Conservation (phyloP, 106 monocot species). For the Dioscorea dumetorum region DNA sequence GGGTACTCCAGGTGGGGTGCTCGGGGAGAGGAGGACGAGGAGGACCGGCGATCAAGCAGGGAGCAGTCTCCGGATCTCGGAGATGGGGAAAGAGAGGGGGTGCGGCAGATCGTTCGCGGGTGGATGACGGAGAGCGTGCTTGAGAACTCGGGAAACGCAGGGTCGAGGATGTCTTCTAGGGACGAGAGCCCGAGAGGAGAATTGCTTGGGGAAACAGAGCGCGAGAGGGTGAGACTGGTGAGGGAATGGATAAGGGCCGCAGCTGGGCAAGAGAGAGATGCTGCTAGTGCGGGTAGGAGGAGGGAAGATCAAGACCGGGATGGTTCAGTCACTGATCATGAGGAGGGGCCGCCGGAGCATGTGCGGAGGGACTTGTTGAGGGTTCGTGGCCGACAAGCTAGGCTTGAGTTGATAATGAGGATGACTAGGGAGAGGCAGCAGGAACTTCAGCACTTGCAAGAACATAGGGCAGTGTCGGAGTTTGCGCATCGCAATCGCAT, state of each 20-base stretch:
- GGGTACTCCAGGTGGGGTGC: constrained; percentile 17
- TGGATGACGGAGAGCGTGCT: constrained; percentile 47
- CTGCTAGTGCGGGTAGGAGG: constrained; percentile 4
- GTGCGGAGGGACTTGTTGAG: constrained; percentile 45
- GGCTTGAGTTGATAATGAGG: constrained; percentile 60
- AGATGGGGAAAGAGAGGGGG: constrained; percentile 65
- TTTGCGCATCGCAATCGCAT: constrained; percentile 63
- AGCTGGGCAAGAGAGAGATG: constrained; percentile 36
- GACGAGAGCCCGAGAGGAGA: constrained; percentile 50
- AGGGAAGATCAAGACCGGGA: constrained; percentile 30
- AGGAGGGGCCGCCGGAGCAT: constrained; percentile 45
- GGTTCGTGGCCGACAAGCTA: constrained; percentile 55
- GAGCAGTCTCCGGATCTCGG: constrained; percentile 64
- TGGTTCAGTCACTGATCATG: constrained; percentile 39
- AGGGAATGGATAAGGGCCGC: constrained; percentile 55
- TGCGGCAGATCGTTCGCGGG: constrained; percentile 71
- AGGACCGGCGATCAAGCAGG: constrained; percentile 30
- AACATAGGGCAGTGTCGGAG: constrained; percentile 45
- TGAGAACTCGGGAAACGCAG: constrained; percentile 14
- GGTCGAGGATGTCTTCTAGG: constrained; percentile 11
- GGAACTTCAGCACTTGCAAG: constrained; percentile 63
- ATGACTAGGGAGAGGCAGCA: constrained; percentile 63
- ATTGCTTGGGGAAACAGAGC: constrained; percentile 87
- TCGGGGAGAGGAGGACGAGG: constrained; percentile 35
- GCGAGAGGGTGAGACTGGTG: constrained; percentile 68